Evolutionary conservation across 2,329 filamentous ascomycete species (phyloP).

Genomic region (Phialocephala sp.): DNA sequence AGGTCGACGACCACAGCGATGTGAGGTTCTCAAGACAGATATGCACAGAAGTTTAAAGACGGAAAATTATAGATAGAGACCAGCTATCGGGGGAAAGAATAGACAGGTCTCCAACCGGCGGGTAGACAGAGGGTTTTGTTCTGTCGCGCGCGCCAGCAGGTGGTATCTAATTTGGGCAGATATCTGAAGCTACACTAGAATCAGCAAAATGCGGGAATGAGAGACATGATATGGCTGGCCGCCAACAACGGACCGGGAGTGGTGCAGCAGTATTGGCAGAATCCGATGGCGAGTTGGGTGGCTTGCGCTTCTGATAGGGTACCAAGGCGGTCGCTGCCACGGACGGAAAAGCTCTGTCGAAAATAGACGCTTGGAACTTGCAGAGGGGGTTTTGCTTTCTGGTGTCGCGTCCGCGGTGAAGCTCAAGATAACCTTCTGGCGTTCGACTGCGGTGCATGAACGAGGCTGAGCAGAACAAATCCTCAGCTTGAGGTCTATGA

Average conservation of each 20-base stretch:
- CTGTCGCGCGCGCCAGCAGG: slow-evolving; percentile 37
- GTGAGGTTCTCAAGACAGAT: slow-evolving; percentile 23
- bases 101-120: slow-evolving; percentile 34
- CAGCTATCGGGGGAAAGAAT: slow-evolving; percentile 43
- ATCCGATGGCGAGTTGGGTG: slow-evolving; percentile 25
- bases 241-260: slow-evolving; percentile 29
- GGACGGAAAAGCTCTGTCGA: slow-evolving; percentile 27
- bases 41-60: slow-evolving; percentile 21
- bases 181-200: slow-evolving; percentile 35
- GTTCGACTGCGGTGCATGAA: slow-evolving; percentile 26
- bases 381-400: slow-evolving; percentile 17
- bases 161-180: slow-evolving; percentile 38
- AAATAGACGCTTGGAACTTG: slow-evolving; percentile 41
- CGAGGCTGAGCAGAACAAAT: slow-evolving; percentile 28
- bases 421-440: background rate
- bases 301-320: slow-evolving; percentile 33
- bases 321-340: slow-evolving; percentile 25
- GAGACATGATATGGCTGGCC: slow-evolving; percentile 35
- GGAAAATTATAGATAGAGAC: slow-evolving; percentile 44
- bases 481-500: slow-evolving; percentile 11
- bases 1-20: slow-evolving; percentile 30
- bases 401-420: slow-evolving; percentile 3
- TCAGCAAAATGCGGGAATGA: slow-evolving; percentile 34
- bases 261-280: slow-evolving; percentile 24
- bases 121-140: slow-evolving; percentile 41